Percentiles rank a stretch among this genome's conserved stretches.
Evolutionary conservation across 2,329 filamentous ascomycete species (phyloP).

Genomic region (Neoscytalidium dimidiatum): DNA sequence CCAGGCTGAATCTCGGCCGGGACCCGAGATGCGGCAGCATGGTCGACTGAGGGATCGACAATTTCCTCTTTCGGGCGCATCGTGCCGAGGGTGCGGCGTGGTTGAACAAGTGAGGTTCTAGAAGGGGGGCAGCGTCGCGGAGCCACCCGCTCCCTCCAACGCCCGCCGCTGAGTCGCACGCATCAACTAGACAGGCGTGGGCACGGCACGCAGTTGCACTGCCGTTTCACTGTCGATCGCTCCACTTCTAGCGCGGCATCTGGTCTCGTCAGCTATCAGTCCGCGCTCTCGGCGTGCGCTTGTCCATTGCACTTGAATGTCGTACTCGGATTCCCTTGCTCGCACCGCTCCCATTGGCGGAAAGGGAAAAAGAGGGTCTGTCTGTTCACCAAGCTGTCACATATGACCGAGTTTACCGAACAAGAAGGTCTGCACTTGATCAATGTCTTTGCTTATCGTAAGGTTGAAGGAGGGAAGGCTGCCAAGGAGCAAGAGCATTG

Average conservation of each 20-base stretch:
- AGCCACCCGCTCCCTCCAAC: background rate
- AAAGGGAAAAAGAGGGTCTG: too few relatives aligned
- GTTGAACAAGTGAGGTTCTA: too few relatives aligned
- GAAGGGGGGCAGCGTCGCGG: background rate
- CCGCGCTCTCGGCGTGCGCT: too few relatives aligned
- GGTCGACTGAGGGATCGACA: too few relatives aligned
- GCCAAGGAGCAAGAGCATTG: background rate
- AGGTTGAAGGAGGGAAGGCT: background rate
- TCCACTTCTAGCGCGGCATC: too few relatives aligned
- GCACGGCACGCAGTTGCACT: background rate
- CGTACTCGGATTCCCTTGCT: too few relatives aligned
- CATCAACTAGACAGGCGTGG: background rate
- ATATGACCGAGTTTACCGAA: background rate
- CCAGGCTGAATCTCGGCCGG: background rate
- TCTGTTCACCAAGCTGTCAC: too few relatives aligned
- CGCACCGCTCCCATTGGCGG: too few relatives aligned
- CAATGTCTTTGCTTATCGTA: background rate
- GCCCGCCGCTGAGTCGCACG: background rate
- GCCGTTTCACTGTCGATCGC: background rate
- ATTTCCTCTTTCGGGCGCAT: too few relatives aligned
- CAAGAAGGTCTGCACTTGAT: background rate
- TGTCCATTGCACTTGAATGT: too few relatives aligned
- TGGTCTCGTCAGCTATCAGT: background rate
- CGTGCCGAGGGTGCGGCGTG: too few relatives aligned
- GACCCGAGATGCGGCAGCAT: too few relatives aligned